These are phyloP conservation scores for Trametes gibbosa DNA, from an alignment of 768 basidiomycete species.

Conservation along the genomic window DNA sequence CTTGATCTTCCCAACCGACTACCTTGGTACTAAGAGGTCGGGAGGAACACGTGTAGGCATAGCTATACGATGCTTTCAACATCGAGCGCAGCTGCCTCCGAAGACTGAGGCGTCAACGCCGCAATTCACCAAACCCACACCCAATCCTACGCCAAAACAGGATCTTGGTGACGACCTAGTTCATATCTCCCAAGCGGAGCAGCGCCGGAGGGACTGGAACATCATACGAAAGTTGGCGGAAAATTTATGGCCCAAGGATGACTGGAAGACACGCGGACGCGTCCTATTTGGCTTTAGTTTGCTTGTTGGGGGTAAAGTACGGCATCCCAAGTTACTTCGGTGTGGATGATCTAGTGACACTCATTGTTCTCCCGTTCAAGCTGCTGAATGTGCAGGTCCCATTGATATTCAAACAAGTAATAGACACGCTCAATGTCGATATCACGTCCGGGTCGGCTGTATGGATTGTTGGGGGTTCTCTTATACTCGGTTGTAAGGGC, in stretches of 20 bases:
- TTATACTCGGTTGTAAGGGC: slow-evolving; percentile 88
- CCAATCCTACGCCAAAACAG: slow-evolving; percentile 1
- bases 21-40: background rate
- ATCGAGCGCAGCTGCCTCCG: slow-evolving; percentile 4
- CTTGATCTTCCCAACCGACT: background rate
- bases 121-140: background rate
- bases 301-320: slow-evolving; percentile 82
- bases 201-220: slow-evolving; percentile 80
- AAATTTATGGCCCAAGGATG: slow-evolving; percentile 90
- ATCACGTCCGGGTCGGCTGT: slow-evolving; percentile 73
- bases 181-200: slow-evolving; percentile 33
- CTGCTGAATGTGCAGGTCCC: slow-evolving; percentile 98
- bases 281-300: slow-evolving; percentile 82
- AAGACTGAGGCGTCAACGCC: background rate
- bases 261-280: slow-evolving; percentile 77
- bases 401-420: slow-evolving; percentile 86
- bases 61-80: background rate
- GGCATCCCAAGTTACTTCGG: slow-evolving; percentile 14
- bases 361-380: slow-evolving; percentile 28
- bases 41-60: no score
- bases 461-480: slow-evolving; percentile 88
- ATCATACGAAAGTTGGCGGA: slow-evolving; percentile 80
- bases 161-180: slow-evolving; percentile 12
- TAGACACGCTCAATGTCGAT: slow-evolving; percentile 87
- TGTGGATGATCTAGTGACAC: background rate